Percentiles rank a stretch among this genome's conserved stretches.
These are phyloP conservation scores for Lachancea nothofagi DNA, from an alignment of 805 yeast species.

Conservation along the genomic window DNA sequence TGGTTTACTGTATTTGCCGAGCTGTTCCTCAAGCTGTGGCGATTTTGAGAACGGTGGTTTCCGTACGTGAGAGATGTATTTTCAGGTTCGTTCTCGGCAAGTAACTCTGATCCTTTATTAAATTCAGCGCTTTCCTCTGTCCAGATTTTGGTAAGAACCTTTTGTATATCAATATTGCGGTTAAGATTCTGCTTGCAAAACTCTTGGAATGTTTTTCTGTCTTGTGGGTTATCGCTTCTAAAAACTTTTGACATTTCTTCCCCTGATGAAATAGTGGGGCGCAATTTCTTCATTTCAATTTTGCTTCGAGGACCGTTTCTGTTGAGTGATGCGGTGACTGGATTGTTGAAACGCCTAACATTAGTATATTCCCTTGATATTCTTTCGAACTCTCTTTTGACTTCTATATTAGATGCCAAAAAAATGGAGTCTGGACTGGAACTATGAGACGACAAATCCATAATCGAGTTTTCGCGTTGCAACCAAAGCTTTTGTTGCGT, in stretches of 20 bases:
- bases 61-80: not conserved
- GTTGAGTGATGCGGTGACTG: slow-evolving; percentile 57
- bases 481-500: slow-evolving; percentile 84
- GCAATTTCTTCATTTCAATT: slow-evolving; percentile 12
- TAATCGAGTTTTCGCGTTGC: slow-evolving; percentile 66
- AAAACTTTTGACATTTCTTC: slow-evolving; percentile 8
- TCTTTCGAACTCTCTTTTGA: slow-evolving; percentile 72
- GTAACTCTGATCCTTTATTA: slow-evolving; percentile 23
- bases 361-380: slow-evolving; percentile 68
- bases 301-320: slow-evolving; percentile 33
- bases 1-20: slow-evolving; percentile 14
- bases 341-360: slow-evolving; percentile 64
- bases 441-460: slow-evolving; percentile 43
- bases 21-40: slow-evolving; percentile 10
- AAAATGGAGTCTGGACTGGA: slow-evolving; percentile 25
- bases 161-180: slow-evolving; percentile 22
- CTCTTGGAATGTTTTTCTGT: slow-evolving; percentile 6
- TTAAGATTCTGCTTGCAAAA: slow-evolving; percentile 4
- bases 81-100: slow-evolving; percentile 6
- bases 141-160: slow-evolving; percentile 27
- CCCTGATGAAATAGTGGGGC: slow-evolving; percentile 1
- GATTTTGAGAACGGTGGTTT: slow-evolving; percentile 5
- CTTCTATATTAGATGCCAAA: slow-evolving; percentile 47
- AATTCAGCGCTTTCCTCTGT: slow-evolving; percentile 26
- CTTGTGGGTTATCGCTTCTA: slow-evolving; percentile 1